These are phyloP conservation scores for Dentipellis fragilis DNA, from an alignment of 768 basidiomycete genomes.

Conservation along the genomic window DNA sequence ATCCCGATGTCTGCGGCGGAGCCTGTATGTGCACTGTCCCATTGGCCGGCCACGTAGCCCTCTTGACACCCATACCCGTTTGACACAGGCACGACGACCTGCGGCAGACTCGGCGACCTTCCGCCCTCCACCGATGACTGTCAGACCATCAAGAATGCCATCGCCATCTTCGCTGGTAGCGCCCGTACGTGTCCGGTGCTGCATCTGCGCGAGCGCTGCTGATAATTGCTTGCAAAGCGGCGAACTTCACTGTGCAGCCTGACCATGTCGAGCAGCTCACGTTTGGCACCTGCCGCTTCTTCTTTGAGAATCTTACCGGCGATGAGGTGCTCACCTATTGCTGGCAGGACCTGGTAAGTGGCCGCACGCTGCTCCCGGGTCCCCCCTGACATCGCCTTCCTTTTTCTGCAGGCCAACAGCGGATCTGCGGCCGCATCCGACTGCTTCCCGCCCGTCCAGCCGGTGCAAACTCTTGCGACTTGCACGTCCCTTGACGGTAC, in stretches of 20 bases:
- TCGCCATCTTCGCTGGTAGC: not conserved
- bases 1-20: not conserved
- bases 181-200: not conserved
- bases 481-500: not conserved
- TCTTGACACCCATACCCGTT: too few relatives aligned
- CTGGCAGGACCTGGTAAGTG: not conserved
- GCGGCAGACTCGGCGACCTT: not conserved
- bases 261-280: not conserved
- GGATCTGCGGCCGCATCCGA: not conserved
- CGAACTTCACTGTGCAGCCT: not conserved
- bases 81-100: not conserved
- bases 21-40: not conserved
- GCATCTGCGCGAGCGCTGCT: not conserved
- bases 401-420: not conserved
- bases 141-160: not conserved
- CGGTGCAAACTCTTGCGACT: not conserved
- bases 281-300: not conserved
- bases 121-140: not conserved
- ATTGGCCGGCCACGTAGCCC: too few relatives aligned
- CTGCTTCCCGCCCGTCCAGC: slow-evolving; percentile 2
- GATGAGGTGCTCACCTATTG: not conserved
- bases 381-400: not conserved
- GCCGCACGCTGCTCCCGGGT: not conserved
- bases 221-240: not conserved
- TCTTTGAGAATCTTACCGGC: not conserved